Conservation (phyloP, 352 stramenopile genomes). For the Peronosclerospora sorghi region DNA sequence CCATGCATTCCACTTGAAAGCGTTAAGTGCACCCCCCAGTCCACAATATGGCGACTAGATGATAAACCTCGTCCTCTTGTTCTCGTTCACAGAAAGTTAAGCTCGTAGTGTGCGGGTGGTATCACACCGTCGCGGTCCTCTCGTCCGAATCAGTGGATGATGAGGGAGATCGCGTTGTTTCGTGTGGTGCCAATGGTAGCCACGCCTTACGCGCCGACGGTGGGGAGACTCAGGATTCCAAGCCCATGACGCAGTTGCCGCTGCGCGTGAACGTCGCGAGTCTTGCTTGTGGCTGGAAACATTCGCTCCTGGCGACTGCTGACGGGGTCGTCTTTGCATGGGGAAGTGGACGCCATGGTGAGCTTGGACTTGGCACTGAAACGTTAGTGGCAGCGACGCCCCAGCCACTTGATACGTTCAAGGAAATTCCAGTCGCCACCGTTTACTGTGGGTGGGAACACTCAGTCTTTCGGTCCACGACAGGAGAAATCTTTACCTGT, state of each 20-base stretch:
- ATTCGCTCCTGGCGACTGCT: slow-evolving; percentile 46
- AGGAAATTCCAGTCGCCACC: slow-evolving; percentile 5
- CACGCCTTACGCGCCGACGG: slow-evolving; percentile 19
- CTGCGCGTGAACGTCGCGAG: slow-evolving; percentile 27
- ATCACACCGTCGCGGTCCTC: slow-evolving; percentile 42
- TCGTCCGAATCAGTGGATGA: slow-evolving; percentile 2
- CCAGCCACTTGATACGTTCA: slow-evolving; percentile 16
- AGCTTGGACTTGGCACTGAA: slow-evolving; percentile 45
- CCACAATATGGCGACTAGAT: background rate
- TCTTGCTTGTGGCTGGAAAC: slow-evolving; percentile 75
- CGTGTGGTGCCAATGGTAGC: slow-evolving; percentile 48
- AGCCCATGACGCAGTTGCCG: slow-evolving; percentile 13
- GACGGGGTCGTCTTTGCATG: slow-evolving; percentile 48
- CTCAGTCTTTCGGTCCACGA: slow-evolving; percentile 37
- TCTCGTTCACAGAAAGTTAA: slow-evolving; percentile 12
- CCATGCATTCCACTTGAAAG: slow-evolving; percentile 6
- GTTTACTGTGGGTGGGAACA: slow-evolving; percentile 78
- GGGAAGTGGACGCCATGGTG: slow-evolving; percentile 57
- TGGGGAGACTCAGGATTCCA: too few species aligned
- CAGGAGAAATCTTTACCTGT: slow-evolving; percentile 37
- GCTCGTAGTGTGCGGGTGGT: slow-evolving; percentile 64
- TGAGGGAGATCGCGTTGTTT: slow-evolving; percentile 19
- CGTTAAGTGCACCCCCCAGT: slow-evolving; percentile 3
- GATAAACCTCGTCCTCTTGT: background rate
- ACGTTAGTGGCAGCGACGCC: slow-evolving; percentile 18